Conservation (phyloP, 1,139 yeast genomes). For the Suhomyces kunorum region DNA sequence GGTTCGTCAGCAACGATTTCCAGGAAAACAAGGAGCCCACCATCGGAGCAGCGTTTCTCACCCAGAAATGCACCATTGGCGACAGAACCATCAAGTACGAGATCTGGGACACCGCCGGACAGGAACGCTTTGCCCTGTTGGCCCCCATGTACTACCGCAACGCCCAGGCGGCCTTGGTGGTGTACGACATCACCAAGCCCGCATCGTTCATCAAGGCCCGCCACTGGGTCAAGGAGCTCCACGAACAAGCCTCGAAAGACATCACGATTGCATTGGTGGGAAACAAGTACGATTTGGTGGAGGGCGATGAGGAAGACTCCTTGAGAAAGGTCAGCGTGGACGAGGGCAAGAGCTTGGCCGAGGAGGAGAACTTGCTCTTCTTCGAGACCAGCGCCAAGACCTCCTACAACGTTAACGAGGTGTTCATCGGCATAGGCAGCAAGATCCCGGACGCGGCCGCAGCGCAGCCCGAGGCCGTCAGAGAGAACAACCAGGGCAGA, state of each 20-base stretch:
- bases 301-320: slow-evolving; percentile 29
- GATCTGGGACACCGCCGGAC: slow-evolving; percentile 99
- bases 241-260: slow-evolving; percentile 90
- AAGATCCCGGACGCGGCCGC: slow-evolving; percentile 56
- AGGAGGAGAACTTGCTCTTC: slow-evolving; percentile 76
- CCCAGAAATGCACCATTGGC: slow-evolving; percentile 91
- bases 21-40: slow-evolving; percentile 97
- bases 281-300: slow-evolving; percentile 77
- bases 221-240: slow-evolving; percentile 97
- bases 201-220: slow-evolving; percentile 98
- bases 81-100: slow-evolving; percentile 91
- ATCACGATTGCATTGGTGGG: slow-evolving; percentile 94
- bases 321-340: slow-evolving; percentile 81
- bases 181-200: slow-evolving; percentile 93
- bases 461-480: slow-evolving; percentile 4
- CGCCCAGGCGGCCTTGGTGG: slow-evolving; percentile 98
- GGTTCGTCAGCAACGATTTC: slow-evolving; percentile 94
- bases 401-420: slow-evolving; percentile 76
- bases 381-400: slow-evolving; percentile 95
- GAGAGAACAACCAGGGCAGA: slow-evolving; percentile 16
- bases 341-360: slow-evolving; percentile 75
- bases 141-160: slow-evolving; percentile 98
- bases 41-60: slow-evolving; percentile 95
- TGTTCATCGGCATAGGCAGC: slow-evolving; percentile 81
- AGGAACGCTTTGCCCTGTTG: slow-evolving; percentile 91